These are phyloP conservation scores for Alternaria gaisen DNA, from an alignment of 2,329 filamentous ascomycete species.

Conservation along the genomic window DNA sequence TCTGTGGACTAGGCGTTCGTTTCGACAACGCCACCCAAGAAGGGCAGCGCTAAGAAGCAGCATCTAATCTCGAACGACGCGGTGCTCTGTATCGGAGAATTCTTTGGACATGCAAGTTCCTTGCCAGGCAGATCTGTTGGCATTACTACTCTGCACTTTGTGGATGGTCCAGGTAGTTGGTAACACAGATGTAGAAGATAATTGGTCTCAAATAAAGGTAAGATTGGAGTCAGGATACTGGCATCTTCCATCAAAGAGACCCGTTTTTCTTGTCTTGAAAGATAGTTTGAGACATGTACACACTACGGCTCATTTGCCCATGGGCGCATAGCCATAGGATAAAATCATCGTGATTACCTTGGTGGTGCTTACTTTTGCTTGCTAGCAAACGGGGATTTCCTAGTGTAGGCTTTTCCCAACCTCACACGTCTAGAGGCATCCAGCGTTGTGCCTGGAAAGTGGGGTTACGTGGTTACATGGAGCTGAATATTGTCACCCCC, in stretches of 20 bases:
- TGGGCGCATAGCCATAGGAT: too few species aligned
- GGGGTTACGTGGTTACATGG: conserved; percentile 1
- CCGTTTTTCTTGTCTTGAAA: too few species aligned
- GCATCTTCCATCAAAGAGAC: too few species aligned
- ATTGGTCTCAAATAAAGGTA: background rate
- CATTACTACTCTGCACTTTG: background rate
- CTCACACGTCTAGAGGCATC: background rate
- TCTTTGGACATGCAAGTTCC: too few species aligned
- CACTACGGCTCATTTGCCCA: too few species aligned
- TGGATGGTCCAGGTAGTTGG: too few species aligned
- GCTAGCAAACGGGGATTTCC: background rate
- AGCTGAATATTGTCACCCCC: background rate
- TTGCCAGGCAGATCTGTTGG: background rate
- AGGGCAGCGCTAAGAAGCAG: background rate
- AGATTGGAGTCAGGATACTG: background rate
- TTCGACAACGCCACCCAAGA: background rate
- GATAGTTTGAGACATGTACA: too few species aligned
- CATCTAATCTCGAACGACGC: background rate
- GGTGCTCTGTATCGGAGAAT: too few species aligned
- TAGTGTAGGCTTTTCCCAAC: background rate
- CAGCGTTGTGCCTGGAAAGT: conserved; percentile 1
- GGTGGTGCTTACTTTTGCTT: too few species aligned
- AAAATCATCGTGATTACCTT: too few species aligned
- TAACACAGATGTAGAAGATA: too few species aligned
- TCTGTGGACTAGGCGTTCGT: background rate